Conservation (phyloP, 2,329 filamentous ascomycete genomes). For the Arthrocladium fulminans region DNA sequence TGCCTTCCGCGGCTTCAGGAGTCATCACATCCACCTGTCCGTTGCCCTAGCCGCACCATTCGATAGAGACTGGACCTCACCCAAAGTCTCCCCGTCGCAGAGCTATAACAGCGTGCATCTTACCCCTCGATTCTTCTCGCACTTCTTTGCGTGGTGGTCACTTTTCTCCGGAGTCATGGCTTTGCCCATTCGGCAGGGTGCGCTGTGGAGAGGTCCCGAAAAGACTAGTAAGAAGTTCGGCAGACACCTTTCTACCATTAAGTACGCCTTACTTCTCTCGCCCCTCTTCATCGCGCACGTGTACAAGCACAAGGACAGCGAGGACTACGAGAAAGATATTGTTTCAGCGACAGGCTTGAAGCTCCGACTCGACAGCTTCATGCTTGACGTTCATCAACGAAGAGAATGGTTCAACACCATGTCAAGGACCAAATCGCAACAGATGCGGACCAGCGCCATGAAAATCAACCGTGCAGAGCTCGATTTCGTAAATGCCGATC, state of each 20-base stretch:
- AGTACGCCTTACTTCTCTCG: slow-evolving; percentile 87
- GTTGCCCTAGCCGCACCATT: slow-evolving; percentile 81
- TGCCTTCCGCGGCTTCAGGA: slow-evolving; percentile 93
- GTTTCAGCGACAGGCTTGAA: slow-evolving; percentile 95
- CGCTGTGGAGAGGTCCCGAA: slow-evolving; percentile 81
- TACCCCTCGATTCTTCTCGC: slow-evolving; percentile 91
- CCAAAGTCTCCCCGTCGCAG: slow-evolving; percentile 64
- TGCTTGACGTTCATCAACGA: slow-evolving; percentile 90
- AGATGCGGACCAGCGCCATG: slow-evolving; percentile 80
- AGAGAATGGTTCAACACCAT: slow-evolving; percentile 83
- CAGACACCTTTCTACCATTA: slow-evolving; percentile 92
- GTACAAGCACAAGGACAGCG: slow-evolving; percentile 94
- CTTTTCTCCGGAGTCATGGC: slow-evolving; percentile 94
- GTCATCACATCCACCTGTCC: slow-evolving; percentile 92
- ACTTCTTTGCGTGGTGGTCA: slow-evolving; percentile 97
- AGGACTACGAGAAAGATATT: slow-evolving; percentile 67
- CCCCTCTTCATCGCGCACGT: slow-evolving; percentile 93
- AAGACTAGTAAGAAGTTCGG: slow-evolving; percentile 99
- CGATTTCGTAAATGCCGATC: slow-evolving; percentile 82
- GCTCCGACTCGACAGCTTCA: slow-evolving; percentile 90
- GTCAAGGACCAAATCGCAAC: slow-evolving; percentile 65
- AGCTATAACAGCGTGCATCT: slow-evolving; percentile 97
- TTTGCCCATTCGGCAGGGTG: slow-evolving; percentile 83
- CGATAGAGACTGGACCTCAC: slow-evolving; percentile 74
- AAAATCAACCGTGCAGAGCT: slow-evolving; percentile 91